Conservation (phyloP, 768 basidiomycete species). For the Agaricus subrufescens region DNA sequence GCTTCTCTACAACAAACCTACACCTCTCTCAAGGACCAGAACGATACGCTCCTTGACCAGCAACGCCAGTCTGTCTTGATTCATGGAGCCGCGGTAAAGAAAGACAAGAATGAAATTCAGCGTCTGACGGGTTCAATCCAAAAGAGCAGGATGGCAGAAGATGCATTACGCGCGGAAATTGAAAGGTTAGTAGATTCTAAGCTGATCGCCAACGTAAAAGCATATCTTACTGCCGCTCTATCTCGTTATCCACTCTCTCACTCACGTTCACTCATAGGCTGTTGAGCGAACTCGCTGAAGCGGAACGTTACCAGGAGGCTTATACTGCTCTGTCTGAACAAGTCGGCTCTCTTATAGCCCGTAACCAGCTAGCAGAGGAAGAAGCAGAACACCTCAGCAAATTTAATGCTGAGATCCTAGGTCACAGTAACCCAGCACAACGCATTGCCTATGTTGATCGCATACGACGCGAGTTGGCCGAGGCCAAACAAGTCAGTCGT, state of each 20-base stretch:
- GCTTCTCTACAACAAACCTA: slow-evolving; percentile 14
- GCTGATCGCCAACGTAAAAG: no score
- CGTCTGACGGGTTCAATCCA: slow-evolving; percentile 46
- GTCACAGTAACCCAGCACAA: slow-evolving; percentile 82
- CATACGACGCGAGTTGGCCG: slow-evolving; percentile 74
- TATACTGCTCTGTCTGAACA: slow-evolving; percentile 63
- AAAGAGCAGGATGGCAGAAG: slow-evolving; percentile 61
- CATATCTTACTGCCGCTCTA: no score
- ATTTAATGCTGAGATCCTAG: slow-evolving; percentile 83
- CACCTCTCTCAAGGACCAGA: slow-evolving; percentile 18
- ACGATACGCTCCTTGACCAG: slow-evolving; percentile 13
- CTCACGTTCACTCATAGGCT: slow-evolving; percentile 21
- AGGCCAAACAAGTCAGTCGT: slow-evolving; percentile 69
- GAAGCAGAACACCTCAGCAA: slow-evolving; percentile 72
- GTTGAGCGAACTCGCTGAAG: slow-evolving; percentile 50
- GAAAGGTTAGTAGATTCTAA: slow-evolving; percentile 46
- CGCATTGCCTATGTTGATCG: slow-evolving; percentile 84
- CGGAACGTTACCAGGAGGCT: slow-evolving; percentile 64
- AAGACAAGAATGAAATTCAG: slow-evolving; percentile 42
- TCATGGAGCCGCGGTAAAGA: slow-evolving; percentile 34
- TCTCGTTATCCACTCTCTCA: no score
- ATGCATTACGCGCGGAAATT: slow-evolving; percentile 62
- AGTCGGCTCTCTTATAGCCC: slow-evolving; percentile 56
- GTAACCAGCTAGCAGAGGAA: slow-evolving; percentile 75
- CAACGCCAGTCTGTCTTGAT: slow-evolving; percentile 20